These are phyloP conservation scores for Boletus rubescentipes DNA, from an alignment of 768 basidiomycete genomes.

Conservation along the genomic window DNA sequence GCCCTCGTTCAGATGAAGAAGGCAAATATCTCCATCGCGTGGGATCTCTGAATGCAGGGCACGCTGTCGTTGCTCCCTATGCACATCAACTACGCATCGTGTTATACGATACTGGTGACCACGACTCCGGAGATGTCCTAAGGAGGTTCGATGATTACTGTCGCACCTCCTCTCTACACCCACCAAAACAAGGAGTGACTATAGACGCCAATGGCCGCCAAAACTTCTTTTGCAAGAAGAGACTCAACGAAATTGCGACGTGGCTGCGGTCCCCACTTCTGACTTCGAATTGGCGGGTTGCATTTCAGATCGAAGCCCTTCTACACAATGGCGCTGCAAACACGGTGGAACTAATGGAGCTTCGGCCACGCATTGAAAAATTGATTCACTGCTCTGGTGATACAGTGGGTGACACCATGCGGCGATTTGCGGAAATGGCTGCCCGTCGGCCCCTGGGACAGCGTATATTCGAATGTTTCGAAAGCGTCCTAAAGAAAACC, in stretches of 20 bases:
- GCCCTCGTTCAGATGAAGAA: slow-evolving; percentile 39
- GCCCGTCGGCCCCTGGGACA: slow-evolving; percentile 44
- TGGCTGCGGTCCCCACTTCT: slow-evolving; percentile 45
- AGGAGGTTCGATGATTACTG: slow-evolving; percentile 56
- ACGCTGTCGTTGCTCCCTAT: slow-evolving; percentile 62
- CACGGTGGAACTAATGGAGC: slow-evolving; percentile 51
- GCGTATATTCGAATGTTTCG: slow-evolving; percentile 45
- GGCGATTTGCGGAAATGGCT: slow-evolving; percentile 52
- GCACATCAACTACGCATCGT: slow-evolving; percentile 69
- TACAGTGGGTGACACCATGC: slow-evolving; percentile 49
- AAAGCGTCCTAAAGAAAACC: slow-evolving; percentile 31
- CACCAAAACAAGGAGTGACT: slow-evolving; percentile 31
- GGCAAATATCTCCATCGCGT: slow-evolving; percentile 55
- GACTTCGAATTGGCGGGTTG: slow-evolving; percentile 51
- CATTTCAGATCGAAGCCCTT: slow-evolving; percentile 75
- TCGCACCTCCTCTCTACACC: slow-evolving; percentile 44
- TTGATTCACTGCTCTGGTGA: slow-evolving; percentile 38
- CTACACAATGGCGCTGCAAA: slow-evolving; percentile 62
- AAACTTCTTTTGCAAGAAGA: slow-evolving; percentile 50
- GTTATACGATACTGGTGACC: slow-evolving; percentile 49
- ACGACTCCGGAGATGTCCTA: slow-evolving; percentile 34
- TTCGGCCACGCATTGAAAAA: slow-evolving; percentile 44
- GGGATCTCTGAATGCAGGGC: slow-evolving; percentile 56
- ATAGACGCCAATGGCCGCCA: slow-evolving; percentile 49
- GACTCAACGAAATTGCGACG: slow-evolving; percentile 44